These are phyloP conservation scores for Aspergillus ochraceus DNA, from an alignment of 2,329 filamentous ascomycete species.

Conservation along the genomic window DNA sequence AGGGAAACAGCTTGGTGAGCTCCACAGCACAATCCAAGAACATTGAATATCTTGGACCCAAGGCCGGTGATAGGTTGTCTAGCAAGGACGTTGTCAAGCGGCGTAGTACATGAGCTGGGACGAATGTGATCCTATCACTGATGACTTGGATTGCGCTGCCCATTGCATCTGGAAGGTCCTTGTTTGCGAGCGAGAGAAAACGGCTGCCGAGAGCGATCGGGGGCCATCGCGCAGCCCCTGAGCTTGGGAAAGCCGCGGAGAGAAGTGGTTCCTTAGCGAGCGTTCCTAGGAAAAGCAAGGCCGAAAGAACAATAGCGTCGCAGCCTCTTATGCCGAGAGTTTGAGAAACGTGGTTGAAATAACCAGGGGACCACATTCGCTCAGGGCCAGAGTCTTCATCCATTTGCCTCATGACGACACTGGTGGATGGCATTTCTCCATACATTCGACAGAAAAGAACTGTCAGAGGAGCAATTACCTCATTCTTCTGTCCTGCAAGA, in stretches of 20 bases:
- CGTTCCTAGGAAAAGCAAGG: conserved; percentile 18
- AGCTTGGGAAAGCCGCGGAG: conserved; percentile 4
- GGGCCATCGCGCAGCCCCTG: neutral
- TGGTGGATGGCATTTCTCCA: neutral
- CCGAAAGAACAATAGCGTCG: conserved; percentile 17
- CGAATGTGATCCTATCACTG: too few species aligned
- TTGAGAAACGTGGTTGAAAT: too few species aligned
- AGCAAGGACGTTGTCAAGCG: neutral
- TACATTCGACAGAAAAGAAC: neutral
- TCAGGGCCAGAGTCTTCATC: neutral
- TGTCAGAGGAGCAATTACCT: neutral
- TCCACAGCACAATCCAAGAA: conserved; percentile 1
- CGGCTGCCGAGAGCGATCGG: neutral
- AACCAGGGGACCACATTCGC: neutral
- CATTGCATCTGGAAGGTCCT: neutral
- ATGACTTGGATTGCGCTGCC: neutral
- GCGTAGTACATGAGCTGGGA: too few species aligned
- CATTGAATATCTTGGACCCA: neutral
- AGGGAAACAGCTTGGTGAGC: conserved; percentile 13
- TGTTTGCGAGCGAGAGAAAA: neutral
- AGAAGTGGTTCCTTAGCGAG: conserved; percentile 1
- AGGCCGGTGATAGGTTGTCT: neutral
- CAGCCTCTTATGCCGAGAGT: neutral
- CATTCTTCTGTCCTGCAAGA: too few species aligned
- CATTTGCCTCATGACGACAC: neutral